Evolutionary conservation across 2,329 filamentous ascomycete species (phyloP), one percentile per base, ranked within the genome.

Genomic region (Aspergillus ibericus): DNA sequence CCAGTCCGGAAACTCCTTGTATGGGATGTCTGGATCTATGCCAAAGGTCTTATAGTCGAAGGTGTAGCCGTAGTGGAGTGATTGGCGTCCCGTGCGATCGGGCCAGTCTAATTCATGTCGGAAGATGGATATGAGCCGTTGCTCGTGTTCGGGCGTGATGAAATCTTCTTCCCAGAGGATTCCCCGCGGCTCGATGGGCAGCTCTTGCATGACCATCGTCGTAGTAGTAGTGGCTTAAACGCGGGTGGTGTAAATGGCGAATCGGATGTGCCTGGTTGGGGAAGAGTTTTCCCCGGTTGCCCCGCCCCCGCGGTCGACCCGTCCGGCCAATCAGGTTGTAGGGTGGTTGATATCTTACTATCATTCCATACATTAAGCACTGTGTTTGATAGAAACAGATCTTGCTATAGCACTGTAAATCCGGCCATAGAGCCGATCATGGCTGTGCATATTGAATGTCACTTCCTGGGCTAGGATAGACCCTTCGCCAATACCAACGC

Each of bases 21-120:
- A 84, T 0, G 82, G 81, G 0, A 79, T 78, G 8, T 78, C 71
- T 0, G 77, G 72, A 63, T 84, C 82, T 22, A 85, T 77, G 1
- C 80, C 81, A 59, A 85, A 85, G 1, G 83, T 85, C 65, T 83
- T 83, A 67, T 85, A 85, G 74, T 82, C 81, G 65, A 85, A 85
- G 0, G 81, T 83, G 66, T 84, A 83, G 53, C 83, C 83, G 63
- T 81, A 85, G 66, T 85, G 83, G 0, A 84, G 72, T 0, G 82
- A 84, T 2, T 80, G 67, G 3, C 82, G 77, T 3, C 79, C 81
- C 29, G 70, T 63, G 27, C 79, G 75, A 5, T 72, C 72, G 35
- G 80, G 81, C 82, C 82, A 84, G 29, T 73, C 60, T 13, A 84
- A 72, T 47, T 80, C 69, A 58, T 78, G 64, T 40, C 64, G 72